Conservation (phyloP, 306 rosid species). For the Quercus suber region DNA sequence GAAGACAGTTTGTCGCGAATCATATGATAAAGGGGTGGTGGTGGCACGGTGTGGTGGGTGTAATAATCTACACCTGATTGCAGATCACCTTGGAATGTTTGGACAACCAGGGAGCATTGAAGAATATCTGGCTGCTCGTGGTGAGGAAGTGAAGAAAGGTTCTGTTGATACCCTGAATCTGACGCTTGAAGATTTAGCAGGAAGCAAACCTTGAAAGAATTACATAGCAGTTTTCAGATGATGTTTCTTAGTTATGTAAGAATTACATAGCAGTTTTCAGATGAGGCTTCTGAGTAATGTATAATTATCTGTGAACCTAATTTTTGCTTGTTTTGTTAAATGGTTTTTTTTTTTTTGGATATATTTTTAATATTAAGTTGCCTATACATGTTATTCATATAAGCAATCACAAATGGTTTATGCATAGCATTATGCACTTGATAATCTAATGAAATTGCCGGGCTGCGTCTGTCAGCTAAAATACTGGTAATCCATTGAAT, state of each 20-base stretch:
- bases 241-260: neutral
- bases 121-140: constrained; percentile 73
- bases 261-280: constrained; percentile 7
- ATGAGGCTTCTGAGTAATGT: neutral
- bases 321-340: neutral
- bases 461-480: neutral
- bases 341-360: neutral
- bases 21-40: constrained; percentile 88
- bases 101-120: constrained; percentile 76
- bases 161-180: constrained; percentile 64
- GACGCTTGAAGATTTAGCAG: constrained; percentile 75
- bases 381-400: neutral
- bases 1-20: constrained; percentile 68
- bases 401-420: neutral
- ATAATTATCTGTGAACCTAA: neutral
- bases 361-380: neutral
- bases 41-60: constrained; percentile 86
- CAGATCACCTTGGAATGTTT: constrained; percentile 87
- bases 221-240: constrained; percentile 8
- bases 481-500: neutral
- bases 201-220: constrained; percentile 37
- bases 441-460: neutral
- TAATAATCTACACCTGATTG: constrained; percentile 73
- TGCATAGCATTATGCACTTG: neutral
- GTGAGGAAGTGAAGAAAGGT: constrained; percentile 81